Conservation (phyloP, 2,329 filamentous ascomycete genomes). For the Colletotrichum karsti region DNA sequence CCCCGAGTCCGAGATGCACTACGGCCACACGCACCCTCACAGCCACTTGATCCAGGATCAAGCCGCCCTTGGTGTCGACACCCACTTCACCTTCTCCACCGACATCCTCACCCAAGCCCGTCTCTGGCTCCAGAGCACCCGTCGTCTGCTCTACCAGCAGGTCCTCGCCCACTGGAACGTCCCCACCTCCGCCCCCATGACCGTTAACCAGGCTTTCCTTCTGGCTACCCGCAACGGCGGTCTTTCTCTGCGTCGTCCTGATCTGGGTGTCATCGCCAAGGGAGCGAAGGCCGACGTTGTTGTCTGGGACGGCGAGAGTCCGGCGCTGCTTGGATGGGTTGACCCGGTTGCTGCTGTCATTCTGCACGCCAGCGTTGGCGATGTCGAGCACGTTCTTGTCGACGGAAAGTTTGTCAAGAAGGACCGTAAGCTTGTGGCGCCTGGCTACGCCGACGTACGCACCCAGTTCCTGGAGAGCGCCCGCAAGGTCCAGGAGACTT, state of each 20-base stretch:
- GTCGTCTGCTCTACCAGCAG: conserved; percentile 47
- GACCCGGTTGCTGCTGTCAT: conserved; percentile 66
- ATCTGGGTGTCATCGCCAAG: conserved; percentile 56
- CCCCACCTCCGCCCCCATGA: conserved; percentile 59
- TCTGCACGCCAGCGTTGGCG: conserved; percentile 61
- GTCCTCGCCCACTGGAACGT: conserved; percentile 50
- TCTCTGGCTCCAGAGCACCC: conserved; percentile 58
- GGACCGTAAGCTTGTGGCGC: conserved; percentile 45
- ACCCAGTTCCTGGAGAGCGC: conserved; percentile 44
- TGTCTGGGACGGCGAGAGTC: conserved; percentile 58
- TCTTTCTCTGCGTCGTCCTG: conserved; percentile 56
- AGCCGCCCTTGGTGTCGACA: conserved; percentile 61
- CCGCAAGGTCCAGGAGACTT: conserved; percentile 38
- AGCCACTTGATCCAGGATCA: conserved; percentile 57
- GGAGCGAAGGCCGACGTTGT: conserved; percentile 65
- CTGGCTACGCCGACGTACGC: conserved; percentile 37
- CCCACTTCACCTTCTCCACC: conserved; percentile 59
- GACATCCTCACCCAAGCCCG: conserved; percentile 62
- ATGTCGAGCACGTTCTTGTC: conserved; percentile 59
- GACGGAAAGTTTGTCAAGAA: conserved; percentile 58
- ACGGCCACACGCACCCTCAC: conserved; percentile 58
- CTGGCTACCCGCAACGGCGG: conserved; percentile 62
- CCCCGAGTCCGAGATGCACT: conserved; percentile 67
- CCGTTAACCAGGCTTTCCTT: conserved; percentile 61
- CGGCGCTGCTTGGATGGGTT: conserved; percentile 60